Conservation (phyloP, 2,329 filamentous ascomycete species). For the Sporothrix variecibatus region DNA sequence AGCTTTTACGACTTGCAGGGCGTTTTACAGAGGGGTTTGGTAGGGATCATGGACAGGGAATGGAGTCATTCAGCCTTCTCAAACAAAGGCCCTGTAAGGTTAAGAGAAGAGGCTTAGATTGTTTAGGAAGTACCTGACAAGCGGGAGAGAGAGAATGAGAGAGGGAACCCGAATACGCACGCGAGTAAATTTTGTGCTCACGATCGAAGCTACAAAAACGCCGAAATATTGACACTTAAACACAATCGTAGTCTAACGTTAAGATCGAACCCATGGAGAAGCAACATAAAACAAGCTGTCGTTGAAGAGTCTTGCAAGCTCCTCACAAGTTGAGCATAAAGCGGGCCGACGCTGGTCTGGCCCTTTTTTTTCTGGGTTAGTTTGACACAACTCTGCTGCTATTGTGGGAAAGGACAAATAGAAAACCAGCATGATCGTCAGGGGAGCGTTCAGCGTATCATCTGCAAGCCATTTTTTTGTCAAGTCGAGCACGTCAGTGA, state of each 20-base stretch:
- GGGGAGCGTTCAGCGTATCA: slow-evolving; percentile 4
- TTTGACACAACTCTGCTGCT: not conserved
- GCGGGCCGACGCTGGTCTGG: not conserved
- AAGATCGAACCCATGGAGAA: not conserved
- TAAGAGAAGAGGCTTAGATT: not conserved
- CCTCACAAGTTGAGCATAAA: not conserved
- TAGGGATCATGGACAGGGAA: not conserved
- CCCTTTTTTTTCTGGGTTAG: not conserved
- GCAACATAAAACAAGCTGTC: not conserved
- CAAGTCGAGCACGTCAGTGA: slow-evolving; percentile 10
- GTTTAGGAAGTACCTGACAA: not conserved
- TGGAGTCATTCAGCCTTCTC: slow-evolving; percentile 12
- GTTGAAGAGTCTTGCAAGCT: not conserved
- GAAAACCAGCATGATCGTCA: slow-evolving; percentile 8
- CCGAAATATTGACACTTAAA: not conserved
- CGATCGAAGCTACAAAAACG: not conserved
- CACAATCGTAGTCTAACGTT: not conserved
- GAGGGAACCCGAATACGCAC: not conserved
- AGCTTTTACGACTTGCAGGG: not conserved
- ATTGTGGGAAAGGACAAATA: not conserved
- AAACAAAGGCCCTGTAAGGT: not conserved
- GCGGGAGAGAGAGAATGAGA: not conserved
- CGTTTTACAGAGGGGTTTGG: not conserved
- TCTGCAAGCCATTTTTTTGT: not conserved
- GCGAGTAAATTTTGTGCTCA: not conserved